Percentiles rank a stretch among this genome's conserved stretches.
Evolutionary conservation across 345 rosid species (phyloP).

Genomic region (Rhodomyrtus tomentosa): DNA sequence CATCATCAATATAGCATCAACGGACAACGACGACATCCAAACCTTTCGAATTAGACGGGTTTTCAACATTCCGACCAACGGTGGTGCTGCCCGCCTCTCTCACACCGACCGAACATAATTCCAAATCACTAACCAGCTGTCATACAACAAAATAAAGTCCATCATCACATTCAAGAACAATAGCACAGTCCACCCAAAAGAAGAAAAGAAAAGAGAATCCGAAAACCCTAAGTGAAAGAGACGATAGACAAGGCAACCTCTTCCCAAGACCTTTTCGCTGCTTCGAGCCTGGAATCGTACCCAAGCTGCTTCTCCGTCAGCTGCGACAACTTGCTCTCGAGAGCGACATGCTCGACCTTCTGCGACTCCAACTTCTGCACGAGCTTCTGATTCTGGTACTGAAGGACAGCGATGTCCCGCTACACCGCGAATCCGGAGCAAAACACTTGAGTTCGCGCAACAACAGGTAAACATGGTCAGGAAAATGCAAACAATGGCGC

Average conservation of each 20-base stretch:
- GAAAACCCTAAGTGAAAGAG: neutral
- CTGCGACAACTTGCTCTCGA: slow-evolving; percentile 46
- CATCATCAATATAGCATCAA: neutral
- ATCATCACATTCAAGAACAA: neutral
- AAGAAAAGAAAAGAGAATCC: slow-evolving; percentile 3
- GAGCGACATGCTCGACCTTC: slow-evolving; percentile 56
- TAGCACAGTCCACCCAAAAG: neutral
- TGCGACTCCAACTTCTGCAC: slow-evolving; percentile 73
- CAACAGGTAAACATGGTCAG: neutral
- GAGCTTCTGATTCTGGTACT: slow-evolving; percentile 83
- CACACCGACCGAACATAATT: slow-evolving; percentile 35
- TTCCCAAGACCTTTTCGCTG: slow-evolving; percentile 62
- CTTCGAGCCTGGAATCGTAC: slow-evolving; percentile 40
- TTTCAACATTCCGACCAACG: neutral
- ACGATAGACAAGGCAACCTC: slow-evolving; percentile 26
- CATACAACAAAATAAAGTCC: neutral
- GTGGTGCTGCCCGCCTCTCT: slow-evolving; percentile 17
- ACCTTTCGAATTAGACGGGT: neutral
- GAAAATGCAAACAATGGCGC: neutral
- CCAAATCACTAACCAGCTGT: slow-evolving; percentile 58
- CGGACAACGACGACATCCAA: neutral
- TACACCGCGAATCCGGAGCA: slow-evolving; percentile 4
- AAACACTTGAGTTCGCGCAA: neutral
- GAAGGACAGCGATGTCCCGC: slow-evolving; percentile 75
- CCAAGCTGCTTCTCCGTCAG: slow-evolving; percentile 52